These are phyloP conservation scores for Pythium guiyangense DNA, from an alignment of 352 stramenopile genomes.

Conservation along the genomic window DNA sequence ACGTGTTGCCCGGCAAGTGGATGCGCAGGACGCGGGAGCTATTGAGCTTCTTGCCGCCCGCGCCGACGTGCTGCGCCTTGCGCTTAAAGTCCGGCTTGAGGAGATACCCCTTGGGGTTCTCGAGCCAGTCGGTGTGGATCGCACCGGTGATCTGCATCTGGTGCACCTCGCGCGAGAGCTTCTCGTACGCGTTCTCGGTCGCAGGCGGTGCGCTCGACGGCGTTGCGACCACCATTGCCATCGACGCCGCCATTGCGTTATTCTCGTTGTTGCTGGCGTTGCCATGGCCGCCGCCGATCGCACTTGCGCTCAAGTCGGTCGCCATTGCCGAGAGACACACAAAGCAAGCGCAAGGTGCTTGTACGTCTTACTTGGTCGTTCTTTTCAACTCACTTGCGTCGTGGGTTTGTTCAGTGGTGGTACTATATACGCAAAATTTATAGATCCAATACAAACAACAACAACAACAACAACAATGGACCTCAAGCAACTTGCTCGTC, in stretches of 20 bases:
- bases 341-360: no score
- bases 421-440: no score
- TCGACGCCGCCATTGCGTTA: slow-evolving; percentile 7
- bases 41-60: slow-evolving; percentile 84
- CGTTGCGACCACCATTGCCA: slow-evolving; percentile 5
- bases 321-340: slow-evolving; percentile 16
- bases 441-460: no score
- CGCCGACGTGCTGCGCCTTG: slow-evolving; percentile 78
- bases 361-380: background rate
- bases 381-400: background rate
- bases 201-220: slow-evolving; percentile 21
- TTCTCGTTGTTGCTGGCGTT: slow-evolving; percentile 17
- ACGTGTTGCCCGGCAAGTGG: slow-evolving; percentile 76
- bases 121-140: slow-evolving; percentile 87
- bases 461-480: no score
- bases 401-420: background rate
- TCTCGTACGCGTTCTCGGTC: slow-evolving; percentile 86
- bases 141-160: slow-evolving; percentile 87
- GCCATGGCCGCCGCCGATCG: slow-evolving; percentile 30
- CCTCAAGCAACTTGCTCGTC: no score
- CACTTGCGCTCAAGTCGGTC: slow-evolving; percentile 47
- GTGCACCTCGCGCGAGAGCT: slow-evolving; percentile 85
- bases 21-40: slow-evolving; percentile 69
- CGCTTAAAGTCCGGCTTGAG: slow-evolving; percentile 89
- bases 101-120: slow-evolving; percentile 86